A percentile compares a stretch with the other conserved stretches of the same genome.
Evolutionary conservation across 148 eudicot genomes (phyloP).

Genomic region (Rheum nobile): DNA sequence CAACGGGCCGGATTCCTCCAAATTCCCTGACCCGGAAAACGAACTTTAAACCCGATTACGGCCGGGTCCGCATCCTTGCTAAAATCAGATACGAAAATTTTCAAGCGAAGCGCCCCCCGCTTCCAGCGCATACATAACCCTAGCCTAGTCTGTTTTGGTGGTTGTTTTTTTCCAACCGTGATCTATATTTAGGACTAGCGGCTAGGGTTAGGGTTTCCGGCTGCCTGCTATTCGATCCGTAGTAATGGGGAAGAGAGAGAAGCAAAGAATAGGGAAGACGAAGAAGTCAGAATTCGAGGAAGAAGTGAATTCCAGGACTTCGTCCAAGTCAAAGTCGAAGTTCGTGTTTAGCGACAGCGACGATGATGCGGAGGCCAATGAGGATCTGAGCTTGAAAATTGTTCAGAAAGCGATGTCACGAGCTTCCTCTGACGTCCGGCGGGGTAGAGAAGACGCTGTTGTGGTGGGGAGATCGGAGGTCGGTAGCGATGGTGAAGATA

Average conservation of each 20-base stretch:
- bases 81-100: background rate
- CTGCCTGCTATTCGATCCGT: background rate
- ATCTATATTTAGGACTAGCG: background rate
- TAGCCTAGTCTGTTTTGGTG: background rate
- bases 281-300: slow-evolving; percentile 16
- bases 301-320: background rate
- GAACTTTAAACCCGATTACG: background rate
- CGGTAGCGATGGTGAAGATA: slow-evolving; percentile 10
- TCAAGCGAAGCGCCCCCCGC: background rate
- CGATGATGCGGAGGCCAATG: slow-evolving; percentile 72
- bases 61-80: background rate
- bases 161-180: background rate
- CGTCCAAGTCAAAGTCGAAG: background rate
- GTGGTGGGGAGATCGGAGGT: background rate
- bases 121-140: slow-evolving; percentile 2
- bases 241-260: slow-evolving; percentile 20
- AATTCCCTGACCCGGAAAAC: background rate
- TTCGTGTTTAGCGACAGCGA: slow-evolving; percentile 25
- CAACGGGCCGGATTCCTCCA: background rate
- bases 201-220: slow-evolving; percentile 7
- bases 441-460: slow-evolving; percentile 2
- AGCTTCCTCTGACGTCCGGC: slow-evolving; percentile 11
- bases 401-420: slow-evolving; percentile 58
- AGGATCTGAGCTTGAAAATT: slow-evolving; percentile 77
- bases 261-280: slow-evolving; percentile 12